Evolutionary conservation across 345 rosid genomes (phyloP).

Genomic region (Euphorbia pulcherrima): DNA sequence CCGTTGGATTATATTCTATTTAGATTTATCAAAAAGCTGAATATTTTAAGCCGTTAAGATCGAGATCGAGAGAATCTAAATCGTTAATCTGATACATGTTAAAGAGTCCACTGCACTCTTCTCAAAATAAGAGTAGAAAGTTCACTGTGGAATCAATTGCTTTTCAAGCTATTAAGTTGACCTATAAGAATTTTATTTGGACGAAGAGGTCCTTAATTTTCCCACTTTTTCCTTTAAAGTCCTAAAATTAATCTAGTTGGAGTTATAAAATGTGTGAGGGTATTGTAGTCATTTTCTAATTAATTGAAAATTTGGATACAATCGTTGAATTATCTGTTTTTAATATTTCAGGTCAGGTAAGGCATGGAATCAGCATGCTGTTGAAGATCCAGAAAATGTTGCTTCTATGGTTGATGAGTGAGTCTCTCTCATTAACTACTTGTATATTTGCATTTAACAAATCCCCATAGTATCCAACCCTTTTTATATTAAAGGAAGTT

Average conservation of each 20-base stretch:
- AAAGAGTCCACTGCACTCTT: not conserved
- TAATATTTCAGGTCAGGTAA: constrained; percentile 37
- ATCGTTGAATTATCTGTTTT: not conserved
- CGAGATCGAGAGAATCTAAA: constrained; percentile 19
- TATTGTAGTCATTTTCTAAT: not conserved
- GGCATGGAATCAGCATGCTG: constrained; percentile 56
- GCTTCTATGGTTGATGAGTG: constrained; percentile 76
- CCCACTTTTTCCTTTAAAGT: no score
- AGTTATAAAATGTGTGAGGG: not conserved
- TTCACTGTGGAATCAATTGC: not conserved
- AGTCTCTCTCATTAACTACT: constrained; percentile 28
- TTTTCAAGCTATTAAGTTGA: not conserved
- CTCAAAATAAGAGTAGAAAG: not conserved
- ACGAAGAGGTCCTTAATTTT: constrained; percentile 8
- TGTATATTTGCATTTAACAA: no score
- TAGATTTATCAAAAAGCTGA: not conserved
- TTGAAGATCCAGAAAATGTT: constrained; percentile 62
- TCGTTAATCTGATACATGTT: constrained; percentile 17
- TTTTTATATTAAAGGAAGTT: no score
- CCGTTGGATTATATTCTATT: not conserved
- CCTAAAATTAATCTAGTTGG: not conserved
- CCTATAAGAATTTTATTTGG: not conserved
- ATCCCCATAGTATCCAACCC: no score
- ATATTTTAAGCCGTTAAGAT: constrained; percentile 15
- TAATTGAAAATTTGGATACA: not conserved